Evolutionary conservation across 768 basidiomycete genomes (phyloP).

Genomic region (Hygrophoropsis aurantiaca): DNA sequence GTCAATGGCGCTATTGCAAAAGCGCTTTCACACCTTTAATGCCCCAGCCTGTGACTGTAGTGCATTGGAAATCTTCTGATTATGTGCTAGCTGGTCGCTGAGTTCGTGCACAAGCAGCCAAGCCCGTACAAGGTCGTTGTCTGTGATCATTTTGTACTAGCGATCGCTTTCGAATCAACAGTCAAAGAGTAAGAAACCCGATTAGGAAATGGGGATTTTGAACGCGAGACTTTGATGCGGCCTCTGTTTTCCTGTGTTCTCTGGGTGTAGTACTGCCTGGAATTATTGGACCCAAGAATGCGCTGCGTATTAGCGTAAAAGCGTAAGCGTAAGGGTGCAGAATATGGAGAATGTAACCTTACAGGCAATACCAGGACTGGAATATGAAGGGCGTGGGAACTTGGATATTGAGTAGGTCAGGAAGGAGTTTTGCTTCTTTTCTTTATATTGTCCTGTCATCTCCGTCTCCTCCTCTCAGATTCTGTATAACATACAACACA

Average conservation of each 20-base stretch:
- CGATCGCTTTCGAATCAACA: conserved; percentile 7
- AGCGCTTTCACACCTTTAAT: conserved; percentile 60
- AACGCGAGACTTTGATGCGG: no score
- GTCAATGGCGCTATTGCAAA: background rate
- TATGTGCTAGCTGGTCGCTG: conserved; percentile 78
- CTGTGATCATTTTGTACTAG: conserved; percentile 45
- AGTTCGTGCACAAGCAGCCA: conserved; percentile 83
- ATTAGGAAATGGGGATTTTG: conserved; percentile 10
- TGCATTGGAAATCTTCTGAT: conserved; percentile 69
- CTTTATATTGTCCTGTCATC: conserved; percentile 7
- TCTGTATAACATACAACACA: conserved; percentile 28
- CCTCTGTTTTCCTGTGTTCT: no score
- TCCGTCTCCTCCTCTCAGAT: conserved; percentile 28
- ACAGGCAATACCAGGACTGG: background rate
- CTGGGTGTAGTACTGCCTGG: no score
- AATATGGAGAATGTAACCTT: no score
- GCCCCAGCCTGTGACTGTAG: conserved; percentile 68
- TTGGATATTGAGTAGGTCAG: background rate
- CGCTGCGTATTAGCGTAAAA: no score
- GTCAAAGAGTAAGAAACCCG: background rate
- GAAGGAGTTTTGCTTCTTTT: background rate
- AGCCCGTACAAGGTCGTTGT: conserved; percentile 68
- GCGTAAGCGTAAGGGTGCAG: no score
- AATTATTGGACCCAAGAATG: no score
- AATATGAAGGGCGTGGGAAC: conserved; percentile 19